Evolutionary conservation across 177 flowering plant species (phyloP).

Genomic region (Tripterygium wilfordii): DNA sequence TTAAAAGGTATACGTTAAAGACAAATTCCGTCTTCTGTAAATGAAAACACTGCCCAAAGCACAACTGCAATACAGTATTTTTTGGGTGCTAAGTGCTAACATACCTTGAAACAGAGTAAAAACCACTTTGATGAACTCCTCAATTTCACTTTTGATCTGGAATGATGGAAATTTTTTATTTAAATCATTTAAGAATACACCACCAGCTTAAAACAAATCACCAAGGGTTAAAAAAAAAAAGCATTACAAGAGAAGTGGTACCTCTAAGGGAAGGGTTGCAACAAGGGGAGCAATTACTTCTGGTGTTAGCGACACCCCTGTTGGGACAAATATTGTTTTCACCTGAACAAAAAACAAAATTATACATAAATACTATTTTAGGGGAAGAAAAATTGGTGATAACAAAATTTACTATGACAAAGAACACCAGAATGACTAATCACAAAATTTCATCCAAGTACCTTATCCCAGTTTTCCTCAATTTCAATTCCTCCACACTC

Average conservation of each 20-base stretch:
- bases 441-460: conserved; percentile 5
- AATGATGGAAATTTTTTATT: conserved; percentile 3
- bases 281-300: conserved; percentile 65
- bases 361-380: too few species aligned
- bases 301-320: conserved; percentile 46
- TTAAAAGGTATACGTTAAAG: conserved; percentile 3
- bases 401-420: too few species aligned
- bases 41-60: neutral
- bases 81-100: too few species aligned
- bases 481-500: conserved; percentile 84
- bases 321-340: conserved; percentile 59
- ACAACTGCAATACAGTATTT: neutral
- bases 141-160: conserved; percentile 52
- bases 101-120: conserved; percentile 56
- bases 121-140: conserved; percentile 49
- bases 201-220: neutral
- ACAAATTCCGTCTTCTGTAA: neutral
- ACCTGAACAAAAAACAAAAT: conserved; percentile 37
- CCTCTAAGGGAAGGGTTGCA: conserved; percentile 75
- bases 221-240: too few species aligned
- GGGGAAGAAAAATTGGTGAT: too few species aligned
- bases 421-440: too few species aligned
- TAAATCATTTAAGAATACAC: neutral
- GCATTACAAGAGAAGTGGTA: too few species aligned
- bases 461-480: conserved; percentile 88